Percentiles rank a stretch among this genome's conserved stretches.
Evolutionary conservation across 164 flowering plant species (phyloP).

Genomic region (Warburgia ugandensis): DNA sequence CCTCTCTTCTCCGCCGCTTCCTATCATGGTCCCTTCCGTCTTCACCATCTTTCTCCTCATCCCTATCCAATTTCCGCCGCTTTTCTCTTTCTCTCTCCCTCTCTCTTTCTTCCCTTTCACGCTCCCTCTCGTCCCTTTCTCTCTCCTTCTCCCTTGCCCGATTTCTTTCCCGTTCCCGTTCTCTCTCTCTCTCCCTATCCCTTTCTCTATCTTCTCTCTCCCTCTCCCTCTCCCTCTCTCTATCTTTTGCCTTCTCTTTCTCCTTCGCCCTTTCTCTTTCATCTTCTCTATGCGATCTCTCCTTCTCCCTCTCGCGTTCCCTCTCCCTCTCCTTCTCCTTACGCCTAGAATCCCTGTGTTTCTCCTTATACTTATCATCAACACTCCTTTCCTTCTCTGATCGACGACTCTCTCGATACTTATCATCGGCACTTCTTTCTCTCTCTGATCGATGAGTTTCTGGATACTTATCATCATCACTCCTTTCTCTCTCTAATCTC

Average conservation of each 20-base stretch:
- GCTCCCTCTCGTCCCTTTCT: background rate
- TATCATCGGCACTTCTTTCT: too few species aligned
- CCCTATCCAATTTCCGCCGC: conserved; percentile 34
- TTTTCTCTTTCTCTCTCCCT: conserved; percentile 12
- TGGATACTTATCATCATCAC: background rate
- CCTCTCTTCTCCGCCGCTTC: conserved; percentile 44
- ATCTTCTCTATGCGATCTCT: conserved; percentile 3
- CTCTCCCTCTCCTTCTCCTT: background rate
- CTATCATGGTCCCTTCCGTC: conserved; percentile 42
- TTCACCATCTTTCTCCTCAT: conserved; percentile 29
- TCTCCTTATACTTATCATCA: too few species aligned
- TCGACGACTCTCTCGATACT: too few species aligned
- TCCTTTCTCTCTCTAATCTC: background rate
- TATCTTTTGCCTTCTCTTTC: too few species aligned
- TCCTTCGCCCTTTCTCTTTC: too few species aligned
- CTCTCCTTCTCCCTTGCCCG: background rate
- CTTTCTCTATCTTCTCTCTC: too few species aligned
- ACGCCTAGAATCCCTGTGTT: background rate
- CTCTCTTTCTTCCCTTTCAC: background rate
- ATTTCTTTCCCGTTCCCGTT: background rate
- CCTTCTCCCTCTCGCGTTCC: conserved; percentile 18
- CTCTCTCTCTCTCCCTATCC: background rate
- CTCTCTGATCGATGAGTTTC: background rate
- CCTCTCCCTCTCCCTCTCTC: too few species aligned
- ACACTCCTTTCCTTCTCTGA: too few species aligned